Conservation (phyloP, 2,329 filamentous ascomycete species). For the Cadophora malorum region DNA sequence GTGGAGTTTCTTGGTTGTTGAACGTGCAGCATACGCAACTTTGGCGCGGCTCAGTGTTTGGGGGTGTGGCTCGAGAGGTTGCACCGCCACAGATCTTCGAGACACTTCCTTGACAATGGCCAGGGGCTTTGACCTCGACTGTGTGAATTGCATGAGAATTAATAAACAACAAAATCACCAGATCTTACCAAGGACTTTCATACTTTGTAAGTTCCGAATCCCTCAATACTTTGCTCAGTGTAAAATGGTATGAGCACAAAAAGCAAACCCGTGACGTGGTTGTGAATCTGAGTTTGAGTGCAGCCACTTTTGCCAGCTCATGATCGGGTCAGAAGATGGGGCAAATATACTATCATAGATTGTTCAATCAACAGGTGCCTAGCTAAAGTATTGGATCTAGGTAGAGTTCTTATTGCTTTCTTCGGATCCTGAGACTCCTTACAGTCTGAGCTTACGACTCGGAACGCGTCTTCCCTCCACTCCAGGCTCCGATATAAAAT, state of each 20-base stretch:
- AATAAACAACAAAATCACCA: background rate
- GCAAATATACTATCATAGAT: constrained; percentile 7
- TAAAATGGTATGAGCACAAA: too few relatives aligned
- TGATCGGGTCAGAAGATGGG: constrained; percentile 18
- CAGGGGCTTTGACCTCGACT: background rate
- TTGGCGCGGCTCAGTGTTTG: constrained; percentile 17
- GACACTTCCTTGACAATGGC: constrained; percentile 14
- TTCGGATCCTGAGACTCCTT: background rate
- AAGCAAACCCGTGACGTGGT: background rate
- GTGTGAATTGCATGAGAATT: background rate
- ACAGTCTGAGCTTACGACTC: constrained; percentile 23
- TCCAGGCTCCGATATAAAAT: constrained; percentile 25
- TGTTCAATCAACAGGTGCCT: constrained; percentile 7
- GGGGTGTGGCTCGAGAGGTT: constrained; percentile 20
- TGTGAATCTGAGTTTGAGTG: background rate
- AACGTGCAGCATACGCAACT: constrained; percentile 31
- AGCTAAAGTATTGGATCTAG: constrained; percentile 7
- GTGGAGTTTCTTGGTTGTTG: constrained; percentile 29
- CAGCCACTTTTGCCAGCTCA: constrained; percentile 8
- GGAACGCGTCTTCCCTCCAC: constrained; percentile 21
- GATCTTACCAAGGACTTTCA: constrained; percentile 22
- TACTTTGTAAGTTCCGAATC: constrained; percentile 21
- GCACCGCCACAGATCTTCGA: constrained; percentile 29
- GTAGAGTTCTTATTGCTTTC: background rate
- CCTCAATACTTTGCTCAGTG: too few relatives aligned